A percentile compares a stretch with the other conserved stretches of the same genome.
Evolutionary conservation across 495 filamentous ascomycete genomes (phyloP).

Genomic region (Xylaria grammica): DNA sequence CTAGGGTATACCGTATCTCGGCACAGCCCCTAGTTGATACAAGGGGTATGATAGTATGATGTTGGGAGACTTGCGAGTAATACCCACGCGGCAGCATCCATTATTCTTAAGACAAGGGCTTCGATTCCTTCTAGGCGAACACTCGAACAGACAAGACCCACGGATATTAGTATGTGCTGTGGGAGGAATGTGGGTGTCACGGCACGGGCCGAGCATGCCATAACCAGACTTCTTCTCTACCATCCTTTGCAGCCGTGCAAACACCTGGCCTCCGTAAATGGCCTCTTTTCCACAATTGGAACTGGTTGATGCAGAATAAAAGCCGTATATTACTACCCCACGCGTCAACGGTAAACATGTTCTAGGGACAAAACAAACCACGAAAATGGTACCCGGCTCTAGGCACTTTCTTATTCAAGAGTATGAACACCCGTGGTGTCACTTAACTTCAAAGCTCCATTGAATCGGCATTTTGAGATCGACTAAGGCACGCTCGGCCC

Average conservation of each 20-base stretch:
- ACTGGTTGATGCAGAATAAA: neutral
- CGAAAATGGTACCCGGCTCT: slow-evolving; percentile 1
- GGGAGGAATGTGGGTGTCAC: neutral
- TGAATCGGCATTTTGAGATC: slow-evolving; percentile 5
- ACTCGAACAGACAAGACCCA: slow-evolving; percentile 4
- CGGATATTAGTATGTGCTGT: neutral
- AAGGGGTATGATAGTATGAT: neutral
- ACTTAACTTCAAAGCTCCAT: neutral
- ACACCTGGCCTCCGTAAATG: slow-evolving; percentile 14
- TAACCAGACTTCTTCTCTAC: slow-evolving; percentile 7
- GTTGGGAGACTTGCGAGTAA: neutral
- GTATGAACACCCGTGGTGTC: neutral
- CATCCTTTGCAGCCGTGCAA: slow-evolving; percentile 9
- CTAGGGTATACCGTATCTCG: slow-evolving; percentile 9
- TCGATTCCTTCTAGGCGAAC: neutral
- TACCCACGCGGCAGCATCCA: neutral
- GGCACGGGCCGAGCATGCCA: slow-evolving; percentile 9
- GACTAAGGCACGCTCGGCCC: neutral
- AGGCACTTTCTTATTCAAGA: neutral
- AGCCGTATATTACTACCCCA: slow-evolving; percentile 18
- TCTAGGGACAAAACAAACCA: neutral
- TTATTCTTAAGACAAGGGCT: neutral
- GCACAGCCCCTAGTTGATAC: neutral
- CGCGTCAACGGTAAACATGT: slow-evolving; percentile 13
- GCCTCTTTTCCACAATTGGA: neutral